A percentile compares a stretch with the other conserved stretches of the same genome.
phyloP scores from a whole-genome alignment of 2,329 filamentous ascomycete genomes.

The Akanthomyces dipterigenus region DNA sequence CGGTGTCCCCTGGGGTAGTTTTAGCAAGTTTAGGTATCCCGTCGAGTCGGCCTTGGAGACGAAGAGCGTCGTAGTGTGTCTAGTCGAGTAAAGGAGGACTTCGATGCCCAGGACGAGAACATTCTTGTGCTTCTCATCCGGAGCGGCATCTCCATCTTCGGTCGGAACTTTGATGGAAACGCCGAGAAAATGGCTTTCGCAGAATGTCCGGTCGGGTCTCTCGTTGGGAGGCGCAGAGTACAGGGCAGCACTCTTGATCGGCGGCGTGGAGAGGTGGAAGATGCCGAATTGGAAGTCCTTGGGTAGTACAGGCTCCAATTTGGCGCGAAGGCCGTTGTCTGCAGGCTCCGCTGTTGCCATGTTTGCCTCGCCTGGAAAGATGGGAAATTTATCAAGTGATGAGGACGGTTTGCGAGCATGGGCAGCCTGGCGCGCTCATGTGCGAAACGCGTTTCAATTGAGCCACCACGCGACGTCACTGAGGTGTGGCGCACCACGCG shows the following conservation, averaged over 20 bases:
- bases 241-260: slow-evolving; percentile 65
- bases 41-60: slow-evolving; percentile 97
- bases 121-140: slow-evolving; percentile 28
- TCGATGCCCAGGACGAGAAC: slow-evolving; percentile 80
- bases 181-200: slow-evolving; percentile 72
- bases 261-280: slow-evolving; percentile 83
- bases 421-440: not conserved
- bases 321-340: not conserved
- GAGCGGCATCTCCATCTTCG: not conserved
- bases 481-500: not conserved
- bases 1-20: slow-evolving; percentile 52
- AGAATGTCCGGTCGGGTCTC: slow-evolving; percentile 70
- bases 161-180: slow-evolving; percentile 37
- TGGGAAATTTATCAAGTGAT: not conserved
- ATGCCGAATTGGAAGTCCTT: slow-evolving; percentile 55
- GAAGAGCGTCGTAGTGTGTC: slow-evolving; percentile 77
- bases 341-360: not conserved
- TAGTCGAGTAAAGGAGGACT: slow-evolving; percentile 78
- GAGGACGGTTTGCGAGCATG: not conserved
- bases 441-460: slow-evolving; percentile 11
- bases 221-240: slow-evolving; percentile 70
- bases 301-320: slow-evolving; percentile 45
- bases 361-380: no score
- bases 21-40: slow-evolving; percentile 67
- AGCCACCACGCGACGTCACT: slow-evolving; percentile 2